A percentile compares a stretch with the other conserved stretches of the same genome.
phyloP scores from a whole-genome alignment of 768 basidiomycete species.

The Xerocomellus chrysenteron region DNA sequence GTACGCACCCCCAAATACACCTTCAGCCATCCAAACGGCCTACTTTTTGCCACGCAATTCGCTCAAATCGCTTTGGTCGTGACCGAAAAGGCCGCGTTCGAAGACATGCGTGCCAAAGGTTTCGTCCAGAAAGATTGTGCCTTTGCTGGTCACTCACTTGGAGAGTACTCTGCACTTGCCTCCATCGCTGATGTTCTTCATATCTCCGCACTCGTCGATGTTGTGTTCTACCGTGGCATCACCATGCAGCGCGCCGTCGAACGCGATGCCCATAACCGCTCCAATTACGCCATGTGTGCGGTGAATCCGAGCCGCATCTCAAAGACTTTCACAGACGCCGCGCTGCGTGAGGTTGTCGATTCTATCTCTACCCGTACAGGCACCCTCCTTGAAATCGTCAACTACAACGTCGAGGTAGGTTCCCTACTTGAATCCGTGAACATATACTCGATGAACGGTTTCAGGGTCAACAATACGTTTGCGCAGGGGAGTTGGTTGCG shows the following conservation, averaged over 20 bases:
- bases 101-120: slow-evolving; percentile 96
- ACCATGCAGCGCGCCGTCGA: slow-evolving; percentile 99
- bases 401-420: slow-evolving; percentile 87
- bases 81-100: slow-evolving; percentile 97
- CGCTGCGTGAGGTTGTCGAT: slow-evolving; percentile 96
- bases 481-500: slow-evolving; percentile 92
- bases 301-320: slow-evolving; percentile 96
- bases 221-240: slow-evolving; percentile 99
- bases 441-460: slow-evolving; percentile 3
- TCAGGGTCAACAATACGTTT: slow-evolving; percentile 99
- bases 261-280: slow-evolving; percentile 88
- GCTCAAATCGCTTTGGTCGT: slow-evolving; percentile 98
- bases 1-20: slow-evolving; percentile 94
- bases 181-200: slow-evolving; percentile 97
- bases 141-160: slow-evolving; percentile 97
- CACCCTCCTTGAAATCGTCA: slow-evolving; percentile 94
- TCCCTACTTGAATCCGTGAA: background rate
- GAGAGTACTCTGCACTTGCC: slow-evolving; percentile 97
- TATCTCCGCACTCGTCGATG: slow-evolving; percentile 92
- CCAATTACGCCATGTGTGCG: slow-evolving; percentile 99
- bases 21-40: slow-evolving; percentile 94
- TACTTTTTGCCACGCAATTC: slow-evolving; percentile 97
- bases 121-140: slow-evolving; percentile 90
- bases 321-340: slow-evolving; percentile 90
- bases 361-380: slow-evolving; percentile 74